Conservation (phyloP, 768 basidiomycete genomes). For the Mycena floridula region DNA sequence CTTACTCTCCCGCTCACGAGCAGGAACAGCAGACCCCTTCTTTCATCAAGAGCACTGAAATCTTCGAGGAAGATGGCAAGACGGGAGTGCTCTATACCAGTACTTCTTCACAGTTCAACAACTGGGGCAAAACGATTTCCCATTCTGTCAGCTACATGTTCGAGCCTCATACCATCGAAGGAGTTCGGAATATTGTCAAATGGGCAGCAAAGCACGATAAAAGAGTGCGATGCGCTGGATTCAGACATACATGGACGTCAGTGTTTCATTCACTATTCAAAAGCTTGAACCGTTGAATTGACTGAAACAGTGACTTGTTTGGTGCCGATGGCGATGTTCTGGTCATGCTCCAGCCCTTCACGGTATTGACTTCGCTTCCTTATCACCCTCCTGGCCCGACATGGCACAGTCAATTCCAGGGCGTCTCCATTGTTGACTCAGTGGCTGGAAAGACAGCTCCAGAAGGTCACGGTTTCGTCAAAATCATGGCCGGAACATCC, state of each 20-base stretch:
- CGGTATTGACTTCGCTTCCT: not conserved
- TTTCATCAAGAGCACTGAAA: not conserved
- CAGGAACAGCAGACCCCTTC: not conserved
- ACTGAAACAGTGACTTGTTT: not conserved
- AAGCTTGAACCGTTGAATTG: not conserved
- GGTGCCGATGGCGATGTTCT: not conserved
- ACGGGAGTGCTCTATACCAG: not conserved
- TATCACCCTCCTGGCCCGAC: not conserved
- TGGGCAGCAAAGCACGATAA: not conserved
- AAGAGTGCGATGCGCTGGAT: not conserved
- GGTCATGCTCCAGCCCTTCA: not conserved
- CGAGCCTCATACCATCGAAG: not conserved
- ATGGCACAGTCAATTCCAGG: not conserved
- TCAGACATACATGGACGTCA: constrained; percentile 3
- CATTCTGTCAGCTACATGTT: not conserved
- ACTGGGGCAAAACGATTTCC: constrained; percentile 1
- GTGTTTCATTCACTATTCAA: not conserved
- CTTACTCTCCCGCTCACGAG: not conserved
- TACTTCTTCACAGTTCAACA: not conserved
- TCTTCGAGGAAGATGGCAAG: not conserved
- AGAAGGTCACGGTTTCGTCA: not conserved
- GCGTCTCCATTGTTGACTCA: not conserved
- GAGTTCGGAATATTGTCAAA: constrained; percentile 1
- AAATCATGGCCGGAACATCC: constrained; percentile 15
- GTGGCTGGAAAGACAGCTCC: not conserved